Percentiles rank a stretch among this genome's conserved stretches.
Evolutionary conservation across 2,329 filamentous ascomycete genomes (phyloP).

Genomic region (Calonectria fujianensis): DNA sequence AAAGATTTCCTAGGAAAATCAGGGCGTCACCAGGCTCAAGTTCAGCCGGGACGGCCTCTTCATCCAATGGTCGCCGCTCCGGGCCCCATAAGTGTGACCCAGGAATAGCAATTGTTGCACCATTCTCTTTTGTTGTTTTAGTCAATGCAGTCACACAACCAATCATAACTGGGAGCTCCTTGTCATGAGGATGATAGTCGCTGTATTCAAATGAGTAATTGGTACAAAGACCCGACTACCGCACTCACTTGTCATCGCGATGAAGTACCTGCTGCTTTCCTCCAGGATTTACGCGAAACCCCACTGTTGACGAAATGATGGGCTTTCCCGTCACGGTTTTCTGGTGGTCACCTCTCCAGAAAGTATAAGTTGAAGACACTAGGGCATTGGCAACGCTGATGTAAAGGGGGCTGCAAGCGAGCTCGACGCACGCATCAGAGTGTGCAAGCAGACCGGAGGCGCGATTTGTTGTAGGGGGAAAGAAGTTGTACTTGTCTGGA

Average conservation of each 20-base stretch:
- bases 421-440: conserved; percentile 30
- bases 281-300: conserved; percentile 31
- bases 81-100: conserved; percentile 63
- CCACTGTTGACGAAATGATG: conserved; percentile 24
- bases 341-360: conserved; percentile 29
- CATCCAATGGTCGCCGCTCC: conserved; percentile 58
- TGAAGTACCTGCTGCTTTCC: conserved; percentile 29
- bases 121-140: conserved; percentile 57
- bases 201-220: not conserved
- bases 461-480: conserved; percentile 27
- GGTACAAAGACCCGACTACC: too few relatives aligned
- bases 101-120: conserved; percentile 63
- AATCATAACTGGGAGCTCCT: conserved; percentile 31
- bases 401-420: conserved; percentile 25
- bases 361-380: conserved; percentile 16
- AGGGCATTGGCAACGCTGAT: conserved; percentile 19
- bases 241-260: conserved; percentile 21
- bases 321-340: conserved; percentile 25
- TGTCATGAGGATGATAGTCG: conserved; percentile 29
- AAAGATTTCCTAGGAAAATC: conserved; percentile 62
- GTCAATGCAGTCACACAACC: conserved; percentile 33
- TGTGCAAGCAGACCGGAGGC: conserved; percentile 17
- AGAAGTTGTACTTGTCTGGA: conserved; percentile 25
- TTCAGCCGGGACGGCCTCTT: conserved; percentile 62
- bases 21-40: conserved; percentile 62